Percentiles rank a stretch among this genome's conserved stretches.
Conservation (phyloP, 2,329 filamentous ascomycete genomes). For the Fragosphaeria purpurea region DNA sequence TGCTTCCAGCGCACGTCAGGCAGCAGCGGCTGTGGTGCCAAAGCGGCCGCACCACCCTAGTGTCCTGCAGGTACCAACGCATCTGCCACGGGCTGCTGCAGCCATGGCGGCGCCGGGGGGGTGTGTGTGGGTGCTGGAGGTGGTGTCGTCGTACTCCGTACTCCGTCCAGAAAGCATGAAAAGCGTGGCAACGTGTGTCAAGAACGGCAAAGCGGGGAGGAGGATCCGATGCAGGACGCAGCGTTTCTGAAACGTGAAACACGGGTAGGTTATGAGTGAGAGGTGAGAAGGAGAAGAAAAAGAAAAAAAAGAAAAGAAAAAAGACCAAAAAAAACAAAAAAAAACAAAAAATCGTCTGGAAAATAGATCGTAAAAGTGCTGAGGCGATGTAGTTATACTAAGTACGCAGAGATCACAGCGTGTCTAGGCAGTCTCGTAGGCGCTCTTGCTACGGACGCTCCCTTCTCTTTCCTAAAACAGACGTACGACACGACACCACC, state of each 20-base stretch:
- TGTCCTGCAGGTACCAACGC: conserved; percentile 6
- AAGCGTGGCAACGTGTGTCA: no score
- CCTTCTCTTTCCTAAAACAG: not conserved
- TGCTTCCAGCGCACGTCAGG: not conserved
- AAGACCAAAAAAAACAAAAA: no score
- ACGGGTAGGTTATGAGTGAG: no score
- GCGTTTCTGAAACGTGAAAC: conserved; percentile 8
- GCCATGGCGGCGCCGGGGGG: not conserved
- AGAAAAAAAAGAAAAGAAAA: not conserved
- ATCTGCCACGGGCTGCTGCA: no score
- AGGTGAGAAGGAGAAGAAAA: not conserved
- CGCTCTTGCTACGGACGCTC: not conserved
- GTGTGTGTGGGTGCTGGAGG: not conserved
- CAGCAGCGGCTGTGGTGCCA: not conserved
- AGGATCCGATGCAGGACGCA: not conserved
- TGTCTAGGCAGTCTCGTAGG: no score
- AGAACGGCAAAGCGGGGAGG: no score
- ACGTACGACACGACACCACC: not conserved
- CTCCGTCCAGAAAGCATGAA: no score
- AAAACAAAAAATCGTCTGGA: no score
- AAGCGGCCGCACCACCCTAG: not conserved
- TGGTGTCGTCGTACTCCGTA: not conserved
- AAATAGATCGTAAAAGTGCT: no score
- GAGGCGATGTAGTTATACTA: no score
- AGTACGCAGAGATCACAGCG: no score